phyloP scores from a whole-genome alignment of 108 stramenopile species.

The Schizochytrium sp. region DNA sequence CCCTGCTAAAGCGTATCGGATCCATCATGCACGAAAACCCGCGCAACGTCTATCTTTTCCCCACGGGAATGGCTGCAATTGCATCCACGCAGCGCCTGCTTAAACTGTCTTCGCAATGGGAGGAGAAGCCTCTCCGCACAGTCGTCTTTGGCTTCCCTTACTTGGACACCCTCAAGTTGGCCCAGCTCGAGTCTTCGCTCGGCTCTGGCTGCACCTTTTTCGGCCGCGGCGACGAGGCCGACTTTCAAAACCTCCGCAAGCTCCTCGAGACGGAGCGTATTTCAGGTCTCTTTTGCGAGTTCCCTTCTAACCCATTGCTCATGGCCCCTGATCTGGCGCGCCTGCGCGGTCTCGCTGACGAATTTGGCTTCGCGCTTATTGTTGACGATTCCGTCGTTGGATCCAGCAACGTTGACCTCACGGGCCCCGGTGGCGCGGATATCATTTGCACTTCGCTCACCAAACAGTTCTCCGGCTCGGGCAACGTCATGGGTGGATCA shows the following conservation, averaged over 20 bases:
- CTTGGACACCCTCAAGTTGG: constrained; percentile 9
- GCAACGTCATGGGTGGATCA: constrained; percentile 26
- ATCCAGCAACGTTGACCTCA: background rate
- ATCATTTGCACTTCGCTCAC: constrained; percentile 10
- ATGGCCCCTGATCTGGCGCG: background rate
- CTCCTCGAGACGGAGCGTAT: background rate
- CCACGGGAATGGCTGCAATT: background rate
- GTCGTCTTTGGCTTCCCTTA: constrained; percentile 13
- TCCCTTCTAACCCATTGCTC: background rate
- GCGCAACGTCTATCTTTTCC: background rate
- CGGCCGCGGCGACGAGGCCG: constrained; percentile 1
- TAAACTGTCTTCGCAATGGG: constrained; percentile 3
- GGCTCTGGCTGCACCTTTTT: background rate
- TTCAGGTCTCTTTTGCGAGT: constrained; percentile 1
- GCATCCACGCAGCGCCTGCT: constrained; percentile 12
- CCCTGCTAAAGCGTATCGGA: background rate
- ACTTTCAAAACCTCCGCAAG: background rate
- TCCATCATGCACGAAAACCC: background rate
- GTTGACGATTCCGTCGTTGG: background rate
- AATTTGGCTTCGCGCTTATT: background rate
- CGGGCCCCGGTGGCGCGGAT: background rate
- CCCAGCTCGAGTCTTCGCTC: background rate
- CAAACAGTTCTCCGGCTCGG: constrained; percentile 21
- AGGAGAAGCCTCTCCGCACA: constrained; percentile 5
- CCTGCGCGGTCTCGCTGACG: background rate